Conservation (phyloP, 1,284 basidiomycete species). For the Ganoderma lucidum region DNA sequence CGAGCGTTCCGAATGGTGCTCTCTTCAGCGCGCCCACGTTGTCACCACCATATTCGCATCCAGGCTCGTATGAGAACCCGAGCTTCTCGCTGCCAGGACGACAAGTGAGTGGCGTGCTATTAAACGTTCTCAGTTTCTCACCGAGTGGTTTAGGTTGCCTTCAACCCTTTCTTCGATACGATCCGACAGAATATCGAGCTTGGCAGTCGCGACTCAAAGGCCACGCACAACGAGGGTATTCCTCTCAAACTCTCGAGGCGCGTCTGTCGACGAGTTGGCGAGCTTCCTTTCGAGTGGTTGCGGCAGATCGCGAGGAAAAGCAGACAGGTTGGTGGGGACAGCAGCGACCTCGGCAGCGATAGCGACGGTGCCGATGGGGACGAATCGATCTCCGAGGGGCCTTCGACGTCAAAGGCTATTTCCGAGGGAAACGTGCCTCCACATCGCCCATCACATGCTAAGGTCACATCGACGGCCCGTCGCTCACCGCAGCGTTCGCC, state of each 20-base stretch:
- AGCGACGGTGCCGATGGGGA: conserved; percentile 16
- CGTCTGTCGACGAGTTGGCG: conserved; percentile 67
- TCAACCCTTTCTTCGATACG: conserved; percentile 93
- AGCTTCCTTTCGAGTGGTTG: conserved; percentile 88
- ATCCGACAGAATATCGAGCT: conserved; percentile 96
- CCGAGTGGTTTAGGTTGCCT: conserved; percentile 49
- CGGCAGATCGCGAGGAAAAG: conserved; percentile 67
- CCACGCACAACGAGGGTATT: conserved; percentile 71
- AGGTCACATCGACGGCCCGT: conserved; percentile 6
- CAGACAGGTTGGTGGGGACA: conserved; percentile 45
- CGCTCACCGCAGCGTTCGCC: conserved; percentile 28
- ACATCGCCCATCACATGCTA: conserved; percentile 1
- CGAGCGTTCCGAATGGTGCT: conserved; percentile 21
- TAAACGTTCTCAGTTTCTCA: background rate
- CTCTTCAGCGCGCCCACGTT: conserved; percentile 34
- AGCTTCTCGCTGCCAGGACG: conserved; percentile 32
- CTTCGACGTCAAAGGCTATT: conserved; percentile 11
- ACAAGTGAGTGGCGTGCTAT: conserved; percentile 22
- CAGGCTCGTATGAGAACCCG: conserved; percentile 15
- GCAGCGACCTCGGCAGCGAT: conserved; percentile 31
- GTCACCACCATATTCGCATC: conserved; percentile 26
- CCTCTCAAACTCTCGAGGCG: conserved; percentile 75
- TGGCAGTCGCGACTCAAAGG: conserved; percentile 64
- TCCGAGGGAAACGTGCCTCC: background rate
- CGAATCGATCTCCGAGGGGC: conserved; percentile 7